Evolutionary conservation across 2,329 filamentous ascomycete species (phyloP), one percentile per base, ranked within the genome.

Genomic region (Calonectria pteridis): DNA sequence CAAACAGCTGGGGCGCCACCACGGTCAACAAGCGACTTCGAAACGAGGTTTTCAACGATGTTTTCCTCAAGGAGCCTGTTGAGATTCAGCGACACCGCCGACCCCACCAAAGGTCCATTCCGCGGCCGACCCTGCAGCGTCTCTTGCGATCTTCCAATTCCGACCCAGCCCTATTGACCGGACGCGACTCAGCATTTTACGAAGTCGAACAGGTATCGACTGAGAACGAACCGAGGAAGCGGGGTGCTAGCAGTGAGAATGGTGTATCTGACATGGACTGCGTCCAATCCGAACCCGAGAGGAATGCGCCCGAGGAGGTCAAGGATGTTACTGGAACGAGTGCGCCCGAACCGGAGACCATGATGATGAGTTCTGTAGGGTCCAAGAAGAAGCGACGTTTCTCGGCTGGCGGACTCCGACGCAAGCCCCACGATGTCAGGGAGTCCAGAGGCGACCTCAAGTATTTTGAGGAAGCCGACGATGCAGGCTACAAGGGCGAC

Each of bases 11-110:
- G 96, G 96, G 96, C 10, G 95, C 95, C 20, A 98, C 96, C 0
- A 96, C 94, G 28, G 94, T 98, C 72, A 98, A 98, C 82, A 94
- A 94, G 79, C 92, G 93, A 73, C 85, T 98, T 49, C 93, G 96
- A 73, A 96, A 98, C 82, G 95, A 98, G 83, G 95, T 98, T 0
- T 93, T 98, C 81, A 94, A 95, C 49, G 96, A 98, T 82, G 96
- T 96, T 0, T 98, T 98, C 81, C 88, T 95, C 53, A 95, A 95
- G 73, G 94, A 95, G 67, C 92, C 94, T 0, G 94, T 98, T 73
- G 93, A 94, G n/a, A 87, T 93, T 79, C 94, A 96, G 78, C 93
- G 94, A 74, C 93, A 95, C 73, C 92, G 93, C 37, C 90, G 91
- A 74, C 93, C 94, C 73, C 91, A 92, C 51, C 91, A 94, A 79